phyloP scores from a whole-genome alignment of 805 yeast species.

The Kazachstania viticola region DNA sequence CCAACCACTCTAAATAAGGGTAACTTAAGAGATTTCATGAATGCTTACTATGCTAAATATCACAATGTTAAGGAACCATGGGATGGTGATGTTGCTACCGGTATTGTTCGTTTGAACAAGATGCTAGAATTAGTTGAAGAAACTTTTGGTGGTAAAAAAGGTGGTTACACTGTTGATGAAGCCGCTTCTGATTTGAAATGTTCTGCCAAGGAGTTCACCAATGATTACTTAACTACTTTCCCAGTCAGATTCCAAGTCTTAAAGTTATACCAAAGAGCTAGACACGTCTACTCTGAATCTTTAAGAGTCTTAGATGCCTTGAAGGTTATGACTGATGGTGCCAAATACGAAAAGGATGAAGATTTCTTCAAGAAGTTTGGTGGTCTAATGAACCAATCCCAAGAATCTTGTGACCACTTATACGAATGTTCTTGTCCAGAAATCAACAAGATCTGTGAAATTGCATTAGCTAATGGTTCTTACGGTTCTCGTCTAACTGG shows the following conservation, averaged over 20 bases:
- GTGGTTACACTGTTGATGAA: constrained; percentile 41
- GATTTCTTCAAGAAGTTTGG: constrained; percentile 38
- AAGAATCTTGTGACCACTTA: constrained; percentile 36
- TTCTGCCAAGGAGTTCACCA: constrained; percentile 31
- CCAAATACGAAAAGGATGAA: constrained; percentile 12
- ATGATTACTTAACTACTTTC: constrained; percentile 35
- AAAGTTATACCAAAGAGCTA: constrained; percentile 44
- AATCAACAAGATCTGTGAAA: constrained; percentile 39
- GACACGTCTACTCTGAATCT: constrained; percentile 53
- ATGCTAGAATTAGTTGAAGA: constrained; percentile 36
- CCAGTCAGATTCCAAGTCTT: constrained; percentile 46
- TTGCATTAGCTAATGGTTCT: constrained; percentile 47
- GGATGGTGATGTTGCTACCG: constrained; percentile 37
- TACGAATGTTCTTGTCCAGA: constrained; percentile 47
- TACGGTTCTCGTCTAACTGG: constrained; percentile 65
- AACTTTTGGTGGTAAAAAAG: constrained; percentile 28
- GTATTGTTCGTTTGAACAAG: constrained; percentile 29
- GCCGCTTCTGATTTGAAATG: constrained; percentile 35
- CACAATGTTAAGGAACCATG: constrained; percentile 25
- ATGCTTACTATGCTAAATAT: constrained; percentile 32
- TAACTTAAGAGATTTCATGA: constrained; percentile 54
- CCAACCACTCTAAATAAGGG: constrained; percentile 31
- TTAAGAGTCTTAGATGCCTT: constrained; percentile 44
- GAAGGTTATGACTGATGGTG: constrained; percentile 26
- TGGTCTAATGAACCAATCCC: constrained; percentile 46